Percentiles rank a stretch among this genome's conserved stretches.
Evolutionary conservation across 2,329 filamentous ascomycete genomes (phyloP).

Genomic region (Claviceps purpurea): DNA sequence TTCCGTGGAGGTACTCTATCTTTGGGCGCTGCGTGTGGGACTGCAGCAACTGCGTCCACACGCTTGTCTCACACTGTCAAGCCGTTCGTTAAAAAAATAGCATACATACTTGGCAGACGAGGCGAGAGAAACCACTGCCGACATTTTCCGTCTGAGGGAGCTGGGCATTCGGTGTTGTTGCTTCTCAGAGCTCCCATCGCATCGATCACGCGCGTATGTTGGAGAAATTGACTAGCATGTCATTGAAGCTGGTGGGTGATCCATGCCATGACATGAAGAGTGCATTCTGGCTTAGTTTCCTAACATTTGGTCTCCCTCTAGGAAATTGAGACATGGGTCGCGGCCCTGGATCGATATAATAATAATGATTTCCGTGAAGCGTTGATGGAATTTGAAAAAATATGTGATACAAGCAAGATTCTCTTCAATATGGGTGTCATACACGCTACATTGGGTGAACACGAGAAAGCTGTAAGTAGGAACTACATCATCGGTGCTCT

Average conservation of each 20-base stretch:
- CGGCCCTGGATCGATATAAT: slow-evolving; percentile 82
- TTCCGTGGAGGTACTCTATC: not conserved
- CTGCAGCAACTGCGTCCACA: not conserved
- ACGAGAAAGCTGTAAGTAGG: slow-evolving; percentile 75
- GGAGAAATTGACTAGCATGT: slow-evolving; percentile 26
- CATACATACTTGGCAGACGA: not conserved
- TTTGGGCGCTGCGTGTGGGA: not conserved
- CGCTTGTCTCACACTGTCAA: not conserved
- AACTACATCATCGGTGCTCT: not conserved
- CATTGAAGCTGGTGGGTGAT: slow-evolving; percentile 44
- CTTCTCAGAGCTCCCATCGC: not conserved
- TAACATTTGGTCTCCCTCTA: slow-evolving; percentile 20
- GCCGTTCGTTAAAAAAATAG: not conserved
- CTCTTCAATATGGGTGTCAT: slow-evolving; percentile 98
- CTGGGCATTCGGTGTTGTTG: not conserved
- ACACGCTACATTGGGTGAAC: slow-evolving; percentile 88
- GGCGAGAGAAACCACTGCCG: not conserved
- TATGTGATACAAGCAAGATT: slow-evolving; percentile 94
- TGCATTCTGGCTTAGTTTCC: not conserved
- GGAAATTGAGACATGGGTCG: slow-evolving; percentile 99
- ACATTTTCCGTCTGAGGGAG: not conserved
- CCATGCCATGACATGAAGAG: not conserved
- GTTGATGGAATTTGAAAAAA: slow-evolving; percentile 67
- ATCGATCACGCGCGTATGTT: slow-evolving; percentile 1
- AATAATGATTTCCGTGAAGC: slow-evolving; percentile 95